Evolutionary conservation across 2,329 filamentous ascomycete species (phyloP), one percentile per base, ranked within the genome.

Genomic region (Talaromyces verruculosus): DNA sequence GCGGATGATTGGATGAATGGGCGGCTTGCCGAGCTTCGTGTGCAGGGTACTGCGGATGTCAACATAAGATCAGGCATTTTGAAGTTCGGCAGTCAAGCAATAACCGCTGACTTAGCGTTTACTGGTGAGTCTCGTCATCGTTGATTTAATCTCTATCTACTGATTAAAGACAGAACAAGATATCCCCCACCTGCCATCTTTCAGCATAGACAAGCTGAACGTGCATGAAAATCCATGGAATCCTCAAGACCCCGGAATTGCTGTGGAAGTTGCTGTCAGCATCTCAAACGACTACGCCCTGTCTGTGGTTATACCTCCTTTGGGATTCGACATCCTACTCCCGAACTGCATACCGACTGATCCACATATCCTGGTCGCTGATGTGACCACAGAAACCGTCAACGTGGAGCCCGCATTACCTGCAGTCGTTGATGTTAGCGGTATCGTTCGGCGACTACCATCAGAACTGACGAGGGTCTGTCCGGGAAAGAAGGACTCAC

Each of bases 1-100:
- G 92, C 91, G 57, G 92, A 95, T 75, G 91, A 97, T 76, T 98
- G 92, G 89, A 81, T 99, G 67, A 88, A 91, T 63, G 93, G 93
- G 45, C 89, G 87, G 63, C 81, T 98, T 66, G 85, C 88, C 11
- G 83, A 85, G 65, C 80, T 99, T 65, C 87, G 85, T 67, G 81
- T 98, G 15, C 84, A 88, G 64, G 94, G 90, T 51, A 90, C 89
- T 72, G 89, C 92, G 30, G 82, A 89, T 45, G 82, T 98, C 43
- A 84, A 84, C 37, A 79, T 98, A 65, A 92, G 88, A 76, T 91
- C 93, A 57, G 94, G 95, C 28, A 79, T 96, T 60, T 81, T 98
- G 67, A 86, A 87, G 53, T 83, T 98, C 25, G 93, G 94, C 69
- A 89, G 87, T 63, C 92, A 97, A 76, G 80, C 83, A 33, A 80